Conservation (phyloP, 208 protist species). For the Acanthamoeba castellanii region DNA sequence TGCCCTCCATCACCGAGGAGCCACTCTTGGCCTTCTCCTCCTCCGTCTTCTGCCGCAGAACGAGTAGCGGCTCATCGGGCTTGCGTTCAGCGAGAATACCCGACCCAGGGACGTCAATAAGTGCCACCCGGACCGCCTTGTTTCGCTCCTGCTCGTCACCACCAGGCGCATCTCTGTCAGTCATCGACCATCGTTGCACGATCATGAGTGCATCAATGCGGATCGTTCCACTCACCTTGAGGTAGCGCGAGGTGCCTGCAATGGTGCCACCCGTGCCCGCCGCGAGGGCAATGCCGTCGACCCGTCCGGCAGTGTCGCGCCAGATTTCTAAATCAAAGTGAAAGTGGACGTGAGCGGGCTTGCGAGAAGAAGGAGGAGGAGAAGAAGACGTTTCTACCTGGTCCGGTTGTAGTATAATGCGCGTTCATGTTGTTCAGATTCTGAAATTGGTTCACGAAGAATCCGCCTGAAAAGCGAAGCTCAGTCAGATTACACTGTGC, state of each 20-base stretch:
- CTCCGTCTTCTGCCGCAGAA: slow-evolving; percentile 35
- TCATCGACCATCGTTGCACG: neutral
- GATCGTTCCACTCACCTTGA: slow-evolving; percentile 70
- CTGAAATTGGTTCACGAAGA: slow-evolving; percentile 89
- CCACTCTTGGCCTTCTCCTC: slow-evolving; percentile 73
- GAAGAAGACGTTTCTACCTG: slow-evolving; percentile 71
- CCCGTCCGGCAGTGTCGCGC: neutral
- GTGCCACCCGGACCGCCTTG: neutral
- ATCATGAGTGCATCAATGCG: too few species aligned
- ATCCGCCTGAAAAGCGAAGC: neutral
- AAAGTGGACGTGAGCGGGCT: neutral
- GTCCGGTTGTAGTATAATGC: slow-evolving; percentile 84
- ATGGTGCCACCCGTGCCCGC: slow-evolving; percentile 89
- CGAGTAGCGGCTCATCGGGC: neutral
- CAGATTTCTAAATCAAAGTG: slow-evolving; percentile 1
- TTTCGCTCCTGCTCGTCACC: neutral
- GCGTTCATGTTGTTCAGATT: slow-evolving; percentile 85
- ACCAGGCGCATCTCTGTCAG: neutral
- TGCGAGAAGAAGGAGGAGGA: neutral
- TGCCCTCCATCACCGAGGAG: slow-evolving; percentile 79
- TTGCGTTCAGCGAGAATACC: slow-evolving; percentile 36
- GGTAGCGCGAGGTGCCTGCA: slow-evolving; percentile 81
- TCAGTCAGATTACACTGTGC: neutral
- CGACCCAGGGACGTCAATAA: slow-evolving; percentile 80
- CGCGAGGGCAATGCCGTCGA: slow-evolving; percentile 75